phyloP scores from a whole-genome alignment of 257 asterid species.

The Linaria vulgaris region DNA sequence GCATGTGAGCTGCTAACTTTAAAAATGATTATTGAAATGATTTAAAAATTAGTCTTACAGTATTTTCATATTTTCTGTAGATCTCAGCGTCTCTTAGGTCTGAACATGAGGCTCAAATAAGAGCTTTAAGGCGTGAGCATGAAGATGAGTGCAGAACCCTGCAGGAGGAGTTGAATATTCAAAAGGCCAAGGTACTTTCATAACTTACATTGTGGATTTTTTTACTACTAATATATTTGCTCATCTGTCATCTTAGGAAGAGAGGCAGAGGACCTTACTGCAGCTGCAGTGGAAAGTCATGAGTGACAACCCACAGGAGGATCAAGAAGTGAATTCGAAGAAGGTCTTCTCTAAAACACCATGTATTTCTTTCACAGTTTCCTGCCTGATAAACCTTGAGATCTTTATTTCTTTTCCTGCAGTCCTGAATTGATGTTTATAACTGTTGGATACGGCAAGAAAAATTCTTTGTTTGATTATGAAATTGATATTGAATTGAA shows the following conservation, averaged over 20 bases:
- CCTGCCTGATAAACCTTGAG: background rate
- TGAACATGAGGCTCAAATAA: constrained; percentile 82
- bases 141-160: constrained; percentile 81
- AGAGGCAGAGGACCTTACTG: constrained; percentile 80
- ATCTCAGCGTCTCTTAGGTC: constrained; percentile 64
- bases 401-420: background rate
- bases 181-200: constrained; percentile 66
- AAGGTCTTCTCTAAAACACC: constrained; percentile 49
- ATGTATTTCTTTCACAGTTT: background rate
- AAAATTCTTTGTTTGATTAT: background rate
- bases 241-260: constrained; percentile 62
- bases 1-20: constrained; percentile 5
- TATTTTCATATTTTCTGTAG: constrained; percentile 38
- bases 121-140: constrained; percentile 82
- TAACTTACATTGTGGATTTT: constrained; percentile 17
- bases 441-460: background rate
- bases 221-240: constrained; percentile 24
- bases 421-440: constrained; percentile 8
- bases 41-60: constrained; percentile 1
- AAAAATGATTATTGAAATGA: constrained; percentile 7
- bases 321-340: constrained; percentile 93
- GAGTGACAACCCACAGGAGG: constrained; percentile 76
- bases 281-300: constrained; percentile 98
- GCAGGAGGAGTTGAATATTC: constrained; percentile 83
- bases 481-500: constrained; percentile 1